A percentile compares a stretch with the other conserved stretches of the same genome.
Evolutionary conservation across 441 rosid species (phyloP).

Genomic region (Erodium trifolium): DNA sequence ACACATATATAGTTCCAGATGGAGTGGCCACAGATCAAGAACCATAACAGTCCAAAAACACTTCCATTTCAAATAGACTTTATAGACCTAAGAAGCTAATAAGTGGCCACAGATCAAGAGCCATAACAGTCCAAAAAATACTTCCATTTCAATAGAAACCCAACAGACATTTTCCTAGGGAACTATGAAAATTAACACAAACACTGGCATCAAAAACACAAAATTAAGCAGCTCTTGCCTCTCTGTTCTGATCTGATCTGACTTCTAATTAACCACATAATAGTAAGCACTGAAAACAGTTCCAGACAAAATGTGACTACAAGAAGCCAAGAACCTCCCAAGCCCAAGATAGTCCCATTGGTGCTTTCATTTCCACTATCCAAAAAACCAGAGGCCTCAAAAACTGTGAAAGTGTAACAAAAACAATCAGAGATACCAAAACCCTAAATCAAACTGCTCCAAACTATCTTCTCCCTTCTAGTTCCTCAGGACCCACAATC

Average conservation of each 20-base stretch:
- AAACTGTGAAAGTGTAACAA: too few relatives aligned
- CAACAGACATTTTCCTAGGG: background rate
- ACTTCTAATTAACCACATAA: background rate
- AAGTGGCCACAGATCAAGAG: too few relatives aligned
- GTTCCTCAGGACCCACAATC: background rate
- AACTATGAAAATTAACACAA: background rate
- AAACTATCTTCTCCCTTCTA: background rate
- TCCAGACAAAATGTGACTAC: background rate
- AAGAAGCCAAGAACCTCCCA: background rate
- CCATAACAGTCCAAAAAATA: too few relatives aligned
- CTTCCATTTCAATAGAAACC: background rate
- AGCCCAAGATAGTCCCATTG: background rate
- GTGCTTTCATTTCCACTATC: background rate
- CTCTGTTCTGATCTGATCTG: background rate
- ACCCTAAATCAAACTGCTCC: background rate
- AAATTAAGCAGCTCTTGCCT: background rate
- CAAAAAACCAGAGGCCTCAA: too few relatives aligned
- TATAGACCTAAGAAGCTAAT: too few relatives aligned
- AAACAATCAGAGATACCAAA: background rate
- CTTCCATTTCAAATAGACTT: background rate
- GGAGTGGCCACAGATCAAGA: background rate
- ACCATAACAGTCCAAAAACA: background rate
- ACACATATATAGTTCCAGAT: background rate
- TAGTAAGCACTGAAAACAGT: background rate
- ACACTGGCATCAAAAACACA: background rate